Percentiles rank a stretch among this genome's conserved stretches.
phyloP scores from a whole-genome alignment of 1,284 basidiomycete species.

The Heliocybe sulcata region DNA sequence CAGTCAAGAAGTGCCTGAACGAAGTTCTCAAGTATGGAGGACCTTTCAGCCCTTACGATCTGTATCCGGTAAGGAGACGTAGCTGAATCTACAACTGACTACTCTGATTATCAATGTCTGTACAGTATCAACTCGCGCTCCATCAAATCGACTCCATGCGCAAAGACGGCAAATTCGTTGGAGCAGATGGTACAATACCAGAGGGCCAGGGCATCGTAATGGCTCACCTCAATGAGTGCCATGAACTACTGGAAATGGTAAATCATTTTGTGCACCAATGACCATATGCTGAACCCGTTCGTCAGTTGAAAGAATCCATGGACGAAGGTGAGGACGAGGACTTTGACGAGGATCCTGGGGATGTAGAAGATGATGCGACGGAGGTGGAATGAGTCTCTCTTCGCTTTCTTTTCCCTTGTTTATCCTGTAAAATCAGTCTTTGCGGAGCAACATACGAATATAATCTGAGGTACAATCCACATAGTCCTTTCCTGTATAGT shows the following conservation, averaged over 20 bases:
- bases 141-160: constrained; percentile 94
- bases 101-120: too few relatives aligned
- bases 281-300: not conserved
- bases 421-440: not conserved
- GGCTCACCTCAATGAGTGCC: constrained; percentile 94
- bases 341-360: constrained; percentile 33
- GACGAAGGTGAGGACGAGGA: constrained; percentile 51
- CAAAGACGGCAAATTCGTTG: constrained; percentile 90
- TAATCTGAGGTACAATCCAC: too few relatives aligned
- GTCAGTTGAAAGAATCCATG: constrained; percentile 74
- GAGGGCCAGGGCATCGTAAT: constrained; percentile 97
- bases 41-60: constrained; percentile 89
- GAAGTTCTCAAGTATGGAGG: constrained; percentile 98
- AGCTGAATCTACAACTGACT: too few relatives aligned
- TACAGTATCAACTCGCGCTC: constrained; percentile 88
- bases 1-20: constrained; percentile 94
- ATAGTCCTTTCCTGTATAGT: too few relatives aligned
- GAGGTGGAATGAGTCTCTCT: not conserved
- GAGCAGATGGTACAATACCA: constrained; percentile 77
- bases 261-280: constrained; percentile 13
- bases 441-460: not conserved
- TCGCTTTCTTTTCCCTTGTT: not conserved
- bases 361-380: not conserved
- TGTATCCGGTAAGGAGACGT: constrained; percentile 82
- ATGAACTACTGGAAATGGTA: constrained; percentile 92